Base-by-base conservation (phyloP, 352 stramenopile species). In the Phytopythium mirpurense region DNA sequence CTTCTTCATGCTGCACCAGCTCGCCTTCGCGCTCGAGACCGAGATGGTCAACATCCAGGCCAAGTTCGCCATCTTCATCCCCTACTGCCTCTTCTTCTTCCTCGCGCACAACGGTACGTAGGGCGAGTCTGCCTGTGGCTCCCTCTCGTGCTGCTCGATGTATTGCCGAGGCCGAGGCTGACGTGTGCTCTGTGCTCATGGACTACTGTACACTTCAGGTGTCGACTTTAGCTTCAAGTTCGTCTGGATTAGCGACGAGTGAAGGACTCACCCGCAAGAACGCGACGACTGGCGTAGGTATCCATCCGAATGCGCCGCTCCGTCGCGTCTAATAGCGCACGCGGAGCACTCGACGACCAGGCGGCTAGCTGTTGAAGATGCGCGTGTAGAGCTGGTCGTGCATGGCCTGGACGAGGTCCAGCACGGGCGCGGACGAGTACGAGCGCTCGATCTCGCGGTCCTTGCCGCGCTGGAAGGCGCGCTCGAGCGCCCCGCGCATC, bases 301-400 rank as follows among this genome's bases (percentile, higher is more conserved):
- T n/a, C n/a, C n/a, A n/a, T n/a, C n/a, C n/a, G n/a, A n/a, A n/a
- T n/a, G n/a, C n/a, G n/a, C n/a, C n/a, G n/a, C n/a, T n/a, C n/a
- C n/a, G n/a, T n/a, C n/a, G n/a, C n/a, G n/a, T n/a, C n/a, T n/a
- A n/a, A n/a, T n/a, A n/a, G n/a, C n/a, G n/a, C n/a, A n/a, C n/a
- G n/a, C n/a, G n/a, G n/a, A n/a, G n/a, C n/a, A n/a, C n/a, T n/a
- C n/a, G n/a, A 16, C 16, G 1, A 35, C 2, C 4, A 9, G 3
- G 0, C 27, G 18, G 9, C 59, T 60, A 86, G 49, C 83, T 94
- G 57, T 91, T 94, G 57, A 94, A 94, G 41, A 94, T 92, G 29
- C 83, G 81, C 57, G 83, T 94, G 65, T 94, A 94, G n/a, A 94
- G 65, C 49, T 89, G 75, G 56, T 94, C 83, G 59, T 94, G 83